Evolutionary conservation across 2,329 filamentous ascomycete species (phyloP).

Genomic region (Capronia epimyces): DNA sequence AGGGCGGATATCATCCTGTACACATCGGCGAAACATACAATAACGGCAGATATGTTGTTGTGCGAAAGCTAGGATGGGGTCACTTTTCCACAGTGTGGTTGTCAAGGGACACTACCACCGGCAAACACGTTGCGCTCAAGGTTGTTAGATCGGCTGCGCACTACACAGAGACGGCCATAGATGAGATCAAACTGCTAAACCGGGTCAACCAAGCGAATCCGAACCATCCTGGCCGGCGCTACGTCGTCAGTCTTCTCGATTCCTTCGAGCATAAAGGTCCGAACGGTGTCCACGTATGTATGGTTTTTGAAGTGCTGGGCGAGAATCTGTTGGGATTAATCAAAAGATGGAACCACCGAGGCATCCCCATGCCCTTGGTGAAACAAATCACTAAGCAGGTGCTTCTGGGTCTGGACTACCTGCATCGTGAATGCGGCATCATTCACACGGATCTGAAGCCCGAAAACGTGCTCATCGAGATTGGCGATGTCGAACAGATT

Average conservation of each 20-base stretch:
- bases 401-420: constrained; percentile 86
- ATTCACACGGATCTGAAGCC: constrained; percentile 89
- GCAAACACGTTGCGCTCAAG: constrained; percentile 95
- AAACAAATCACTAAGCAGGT: constrained; percentile 99
- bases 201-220: constrained; percentile 95
- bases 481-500: constrained; percentile 97
- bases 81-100: constrained; percentile 97
- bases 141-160: constrained; percentile 95
- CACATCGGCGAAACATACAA: constrained; percentile 94
- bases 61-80: constrained; percentile 95
- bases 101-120: constrained; percentile 74
- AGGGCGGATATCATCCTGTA: constrained; percentile 96
- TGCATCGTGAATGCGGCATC: constrained; percentile 96
- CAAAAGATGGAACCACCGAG: constrained; percentile 97
- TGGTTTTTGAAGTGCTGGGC: constrained; percentile 97
- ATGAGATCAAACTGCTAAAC: constrained; percentile 97
- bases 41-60: constrained; percentile 90
- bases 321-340: constrained; percentile 93
- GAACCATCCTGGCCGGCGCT: constrained; percentile 84
- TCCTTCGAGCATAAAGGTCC: constrained; percentile 97
- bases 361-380: constrained; percentile 91
- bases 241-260: constrained; percentile 92
- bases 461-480: constrained; percentile 97
- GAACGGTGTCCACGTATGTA: constrained; percentile 94
- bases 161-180: constrained; percentile 97